phyloP scores from a whole-genome alignment of 768 basidiomycete genomes.

The Leccinum truebloodii region DNA sequence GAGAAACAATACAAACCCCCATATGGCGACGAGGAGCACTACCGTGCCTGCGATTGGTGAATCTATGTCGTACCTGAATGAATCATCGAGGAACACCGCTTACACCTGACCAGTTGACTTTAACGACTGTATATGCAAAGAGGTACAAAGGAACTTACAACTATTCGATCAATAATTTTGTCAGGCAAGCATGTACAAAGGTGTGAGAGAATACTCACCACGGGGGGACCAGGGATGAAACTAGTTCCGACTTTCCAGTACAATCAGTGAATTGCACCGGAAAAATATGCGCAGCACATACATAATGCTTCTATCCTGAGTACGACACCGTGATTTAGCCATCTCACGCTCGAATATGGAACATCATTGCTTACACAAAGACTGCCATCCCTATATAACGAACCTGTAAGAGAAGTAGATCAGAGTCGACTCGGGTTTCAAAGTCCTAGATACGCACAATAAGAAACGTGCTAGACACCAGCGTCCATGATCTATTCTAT shows the following conservation, averaged over 20 bases:
- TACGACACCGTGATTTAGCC: slow-evolving; percentile 1
- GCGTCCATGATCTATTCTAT: slow-evolving; percentile 20
- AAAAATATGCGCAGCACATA: background rate
- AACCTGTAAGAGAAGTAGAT: slow-evolving; percentile 9
- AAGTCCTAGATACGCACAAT: slow-evolving; percentile 13
- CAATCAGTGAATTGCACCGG: background rate
- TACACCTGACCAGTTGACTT: slow-evolving; percentile 17
- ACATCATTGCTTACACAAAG: slow-evolving; percentile 12
- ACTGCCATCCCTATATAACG: slow-evolving; percentile 17
- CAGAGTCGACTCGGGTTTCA: background rate
- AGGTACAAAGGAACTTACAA: slow-evolving; percentile 8
- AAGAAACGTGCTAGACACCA: slow-evolving; percentile 14
- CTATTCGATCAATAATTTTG: slow-evolving; percentile 5
- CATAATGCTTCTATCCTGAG: slow-evolving; percentile 11
- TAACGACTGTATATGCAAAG: background rate
- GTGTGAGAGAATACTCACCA: slow-evolving; percentile 2
- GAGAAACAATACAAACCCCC: slow-evolving; percentile 16
- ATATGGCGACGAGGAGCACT: background rate
- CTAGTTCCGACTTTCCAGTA: slow-evolving; percentile 12
- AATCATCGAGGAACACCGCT: background rate
- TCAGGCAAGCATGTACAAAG: background rate
- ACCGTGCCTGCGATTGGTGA: slow-evolving; percentile 11
- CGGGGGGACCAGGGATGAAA: slow-evolving; percentile 21
- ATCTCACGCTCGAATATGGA: background rate
- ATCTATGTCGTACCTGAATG: background rate